A percentile compares a stretch with the other conserved stretches of the same genome.
phyloP scores from a whole-genome alignment of 2,329 filamentous ascomycete species.

The Diaporthe eres region DNA sequence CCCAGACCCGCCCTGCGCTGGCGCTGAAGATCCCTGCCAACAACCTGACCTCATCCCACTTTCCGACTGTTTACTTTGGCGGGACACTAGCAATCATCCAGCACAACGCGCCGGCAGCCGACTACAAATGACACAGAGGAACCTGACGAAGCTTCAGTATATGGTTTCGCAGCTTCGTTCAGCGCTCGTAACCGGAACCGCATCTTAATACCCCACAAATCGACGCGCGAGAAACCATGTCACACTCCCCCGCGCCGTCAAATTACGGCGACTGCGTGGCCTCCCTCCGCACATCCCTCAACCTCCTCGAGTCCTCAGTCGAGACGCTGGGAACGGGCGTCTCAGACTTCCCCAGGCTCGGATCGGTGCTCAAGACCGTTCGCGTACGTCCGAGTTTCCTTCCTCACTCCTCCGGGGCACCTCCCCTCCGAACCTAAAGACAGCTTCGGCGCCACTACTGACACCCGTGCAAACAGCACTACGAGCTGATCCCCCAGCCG shows the following conservation, averaged over 20 bases:
- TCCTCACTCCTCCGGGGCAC: constrained; percentile 3
- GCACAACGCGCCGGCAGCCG: background rate
- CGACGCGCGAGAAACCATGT: constrained; percentile 14
- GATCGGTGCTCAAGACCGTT: constrained; percentile 69
- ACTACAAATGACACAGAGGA: constrained; percentile 3
- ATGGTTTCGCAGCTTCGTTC: too few species aligned
- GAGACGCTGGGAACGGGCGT: constrained; percentile 69
- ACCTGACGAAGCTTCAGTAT: too few species aligned
- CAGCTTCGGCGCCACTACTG: background rate
- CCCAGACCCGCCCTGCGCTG: constrained; percentile 27
- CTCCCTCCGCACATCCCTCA: constrained; percentile 71
- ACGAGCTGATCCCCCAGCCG: constrained; percentile 90
- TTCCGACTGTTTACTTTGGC: constrained; percentile 20
- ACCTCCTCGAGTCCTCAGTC: constrained; percentile 73
- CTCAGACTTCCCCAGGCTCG: constrained; percentile 70
- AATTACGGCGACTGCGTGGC: constrained; percentile 71
- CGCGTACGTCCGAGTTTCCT: constrained; percentile 59
- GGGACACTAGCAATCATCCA: background rate
- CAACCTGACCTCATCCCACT: constrained; percentile 5
- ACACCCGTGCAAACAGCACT: constrained; percentile 72
- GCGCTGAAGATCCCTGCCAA: constrained; percentile 21
- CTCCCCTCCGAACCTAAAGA: background rate
- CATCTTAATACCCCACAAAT: too few species aligned
- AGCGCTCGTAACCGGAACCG: too few species aligned
- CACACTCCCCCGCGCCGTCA: constrained; percentile 39